Percentiles rank a stretch among this genome's conserved stretches.
phyloP scores from a whole-genome alignment of 1,139 yeast species.

The Suzukiozyma palmioleophila region DNA sequence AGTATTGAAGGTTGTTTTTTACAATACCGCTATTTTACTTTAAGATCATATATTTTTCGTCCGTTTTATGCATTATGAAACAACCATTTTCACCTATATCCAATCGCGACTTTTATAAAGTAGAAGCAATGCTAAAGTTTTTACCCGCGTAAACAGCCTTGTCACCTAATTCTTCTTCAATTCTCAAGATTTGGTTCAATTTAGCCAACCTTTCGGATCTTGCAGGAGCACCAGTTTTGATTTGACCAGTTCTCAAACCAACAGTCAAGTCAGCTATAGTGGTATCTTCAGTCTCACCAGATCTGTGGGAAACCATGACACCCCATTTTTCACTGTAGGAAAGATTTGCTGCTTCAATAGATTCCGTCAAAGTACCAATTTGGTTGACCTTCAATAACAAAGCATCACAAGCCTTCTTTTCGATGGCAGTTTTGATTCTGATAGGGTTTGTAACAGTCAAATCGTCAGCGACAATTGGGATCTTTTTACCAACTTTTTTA shows the following conservation, averaged over 20 bases:
- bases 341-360: slow-evolving; percentile 82
- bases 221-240: slow-evolving; percentile 97
- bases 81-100: slow-evolving; percentile 3
- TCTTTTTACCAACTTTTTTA: slow-evolving; percentile 53
- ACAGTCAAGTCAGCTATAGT: slow-evolving; percentile 91
- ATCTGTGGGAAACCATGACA: slow-evolving; percentile 92
- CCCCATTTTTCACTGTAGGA: slow-evolving; percentile 65
- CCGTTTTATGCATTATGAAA: too few relatives aligned
- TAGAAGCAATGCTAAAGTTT: slow-evolving; percentile 6
- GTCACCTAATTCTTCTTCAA: slow-evolving; percentile 90
- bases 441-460: slow-evolving; percentile 91
- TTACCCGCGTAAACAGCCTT: slow-evolving; percentile 86
- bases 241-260: slow-evolving; percentile 91
- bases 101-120: background rate
- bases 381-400: slow-evolving; percentile 89
- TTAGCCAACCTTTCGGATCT: slow-evolving; percentile 96
- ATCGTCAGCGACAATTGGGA: slow-evolving; percentile 90
- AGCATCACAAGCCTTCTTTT: slow-evolving; percentile 84
- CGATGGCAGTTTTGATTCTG: slow-evolving; percentile 84
- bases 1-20: too few relatives aligned
- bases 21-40: too few relatives aligned
- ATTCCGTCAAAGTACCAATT: slow-evolving; percentile 82
- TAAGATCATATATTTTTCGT: too few relatives aligned
- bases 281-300: slow-evolving; percentile 96
- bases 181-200: slow-evolving; percentile 88